Conservation (phyloP, 2,329 filamentous ascomycete species). For the Colletotrichum cuscutae region DNA sequence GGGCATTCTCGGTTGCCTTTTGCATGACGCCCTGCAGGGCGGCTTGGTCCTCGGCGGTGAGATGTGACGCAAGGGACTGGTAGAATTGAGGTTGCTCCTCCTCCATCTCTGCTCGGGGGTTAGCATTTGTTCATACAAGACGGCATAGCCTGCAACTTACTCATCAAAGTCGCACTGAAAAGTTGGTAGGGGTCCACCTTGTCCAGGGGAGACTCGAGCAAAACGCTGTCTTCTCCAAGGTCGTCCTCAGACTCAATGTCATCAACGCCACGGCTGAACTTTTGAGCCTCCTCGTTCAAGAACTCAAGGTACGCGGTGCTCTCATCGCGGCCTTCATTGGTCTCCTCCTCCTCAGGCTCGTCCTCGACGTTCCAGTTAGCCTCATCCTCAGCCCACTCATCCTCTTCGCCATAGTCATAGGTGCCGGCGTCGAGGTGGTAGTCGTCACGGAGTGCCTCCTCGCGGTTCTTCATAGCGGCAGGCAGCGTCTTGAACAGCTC, state of each 20-base stretch:
- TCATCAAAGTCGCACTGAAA: slow-evolving; percentile 84
- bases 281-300: slow-evolving; percentile 91
- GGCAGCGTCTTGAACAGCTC: slow-evolving; percentile 93
- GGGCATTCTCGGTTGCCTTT: slow-evolving; percentile 58
- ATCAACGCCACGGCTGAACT: slow-evolving; percentile 75
- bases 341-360: slow-evolving; percentile 73
- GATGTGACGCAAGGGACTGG: slow-evolving; percentile 78
- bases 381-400: slow-evolving; percentile 86
- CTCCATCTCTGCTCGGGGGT: slow-evolving; percentile 75
- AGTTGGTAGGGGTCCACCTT: slow-evolving; percentile 94
- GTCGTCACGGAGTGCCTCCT: slow-evolving; percentile 91
- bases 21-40: slow-evolving; percentile 85
- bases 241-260: slow-evolving; percentile 84
- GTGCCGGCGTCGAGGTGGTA: slow-evolving; percentile 73
- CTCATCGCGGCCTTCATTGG: slow-evolving; percentile 82
- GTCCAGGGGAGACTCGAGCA: slow-evolving; percentile 94
- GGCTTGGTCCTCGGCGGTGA: slow-evolving; percentile 83
- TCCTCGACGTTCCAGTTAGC: slow-evolving; percentile 82
- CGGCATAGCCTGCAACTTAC: slow-evolving; percentile 64
- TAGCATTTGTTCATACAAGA: slow-evolving; percentile 23
- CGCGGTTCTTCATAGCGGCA: slow-evolving; percentile 87
- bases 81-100: slow-evolving; percentile 93
- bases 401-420: slow-evolving; percentile 76
- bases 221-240: slow-evolving; percentile 89
- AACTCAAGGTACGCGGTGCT: slow-evolving; percentile 96